Base-by-base conservation (phyloP, 345 rosid species). In the Eucalyptus pumila region DNA sequence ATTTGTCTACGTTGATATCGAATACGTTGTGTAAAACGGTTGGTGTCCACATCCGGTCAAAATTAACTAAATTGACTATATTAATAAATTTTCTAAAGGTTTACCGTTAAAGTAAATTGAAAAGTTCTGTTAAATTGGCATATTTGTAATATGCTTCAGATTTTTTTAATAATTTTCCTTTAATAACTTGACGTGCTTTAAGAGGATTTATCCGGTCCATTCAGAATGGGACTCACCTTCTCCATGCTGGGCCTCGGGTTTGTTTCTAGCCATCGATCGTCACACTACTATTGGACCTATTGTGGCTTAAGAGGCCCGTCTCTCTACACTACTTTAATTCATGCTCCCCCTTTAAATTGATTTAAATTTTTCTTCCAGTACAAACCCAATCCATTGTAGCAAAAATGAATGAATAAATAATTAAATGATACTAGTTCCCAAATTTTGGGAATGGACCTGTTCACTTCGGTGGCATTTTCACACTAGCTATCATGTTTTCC, bases 361-460 rank as follows among this genome's bases (percentile, higher is more conserved):
- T 76, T 76, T 6, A 21, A 37, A 40, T 2, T 21, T 76, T 3
- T 21, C 47, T 1, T 76, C 30, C 0, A 0, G 30, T 11, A 6
- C 47, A 76, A 40, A 40, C 85, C 14, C 85, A 21, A n/a, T 11
- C 47, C 47, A 11, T 1, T 11, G 9, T 6, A 11, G 27, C 85
- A 40, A 76, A 40, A 76, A 19, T n/a, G 14, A 76, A 40, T 2
- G 6, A 4, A 40, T 12, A 76, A 6, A 76, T 15, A 65, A 62
- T 6, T 30, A 34, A 76, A 37, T 0, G 0, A 37, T 6, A 21
- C 27, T 0, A 0, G 83, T 1, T 65, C 34, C 26, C 0, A 1
- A 72, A 16, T 21, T 19, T 21, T 4, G 21, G 37, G 69, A 65
- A 65, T 3, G 76, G 11, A 2, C 40, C 76, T 3, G 76, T 15